phyloP scores from a whole-genome alignment of 805 yeast genomes.

The Cyberlindnera euphorbiae region DNA sequence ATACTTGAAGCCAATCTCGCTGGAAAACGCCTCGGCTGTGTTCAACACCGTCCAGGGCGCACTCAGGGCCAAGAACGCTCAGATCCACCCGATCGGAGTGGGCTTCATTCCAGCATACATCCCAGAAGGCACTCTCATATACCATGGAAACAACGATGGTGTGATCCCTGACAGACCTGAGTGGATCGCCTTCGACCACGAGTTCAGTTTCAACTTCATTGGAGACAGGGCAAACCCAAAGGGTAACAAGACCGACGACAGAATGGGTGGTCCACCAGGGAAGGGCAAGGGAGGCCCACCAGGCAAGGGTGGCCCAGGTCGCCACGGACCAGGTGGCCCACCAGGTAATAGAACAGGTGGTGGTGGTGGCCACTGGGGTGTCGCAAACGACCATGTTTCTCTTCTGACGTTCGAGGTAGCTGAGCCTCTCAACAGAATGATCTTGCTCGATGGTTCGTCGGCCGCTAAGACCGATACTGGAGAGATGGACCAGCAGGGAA shows the following conservation, averaged over 20 bases:
- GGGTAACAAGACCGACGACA: conserved; percentile 3
- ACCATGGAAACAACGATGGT: conserved; percentile 44
- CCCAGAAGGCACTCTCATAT: conserved; percentile 54
- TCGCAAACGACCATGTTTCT: conserved; percentile 14
- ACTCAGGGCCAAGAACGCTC: conserved; percentile 45
- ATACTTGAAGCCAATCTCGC: conserved; percentile 25
- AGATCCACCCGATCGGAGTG: conserved; percentile 52
- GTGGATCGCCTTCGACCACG: conserved; percentile 64
- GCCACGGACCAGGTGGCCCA: conserved; percentile 5
- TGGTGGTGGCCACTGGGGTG: not conserved
- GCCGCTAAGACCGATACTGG: conserved; percentile 57
- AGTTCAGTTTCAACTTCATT: conserved; percentile 51
- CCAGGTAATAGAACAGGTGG: not conserved
- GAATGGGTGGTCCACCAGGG: conserved; percentile 4
- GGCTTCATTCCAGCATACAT: conserved; percentile 55
- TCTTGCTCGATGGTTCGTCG: conserved; percentile 62
- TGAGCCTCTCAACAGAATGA: conserved; percentile 43
- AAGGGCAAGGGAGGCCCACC: not conserved
- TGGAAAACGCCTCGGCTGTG: conserved; percentile 47
- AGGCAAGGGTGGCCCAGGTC: conserved; percentile 7
- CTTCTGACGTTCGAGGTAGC: conserved; percentile 44
- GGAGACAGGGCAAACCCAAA: conserved; percentile 17
- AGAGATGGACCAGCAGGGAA: conserved; percentile 54
- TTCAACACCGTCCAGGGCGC: conserved; percentile 53
- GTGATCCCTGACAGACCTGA: conserved; percentile 43